A percentile compares a stretch with the other conserved stretches of the same genome.
Evolutionary conservation across 2,329 filamentous ascomycete genomes (phyloP).

Genomic region (Pestalotiopsis fici): DNA sequence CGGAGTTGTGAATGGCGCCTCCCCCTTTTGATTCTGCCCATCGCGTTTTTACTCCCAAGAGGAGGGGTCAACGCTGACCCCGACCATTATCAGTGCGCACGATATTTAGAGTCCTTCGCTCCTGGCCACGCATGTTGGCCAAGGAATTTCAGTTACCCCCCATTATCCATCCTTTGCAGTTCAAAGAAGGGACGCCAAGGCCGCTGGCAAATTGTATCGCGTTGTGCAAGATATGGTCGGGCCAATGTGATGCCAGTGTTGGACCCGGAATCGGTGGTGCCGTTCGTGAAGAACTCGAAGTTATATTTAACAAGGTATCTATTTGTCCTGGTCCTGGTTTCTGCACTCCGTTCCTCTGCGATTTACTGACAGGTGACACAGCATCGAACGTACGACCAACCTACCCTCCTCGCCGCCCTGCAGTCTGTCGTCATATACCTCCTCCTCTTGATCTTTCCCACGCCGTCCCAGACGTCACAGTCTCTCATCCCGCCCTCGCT

Average conservation of each 20-base stretch:
- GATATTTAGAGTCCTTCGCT: constrained; percentile 33
- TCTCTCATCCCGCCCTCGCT: constrained; percentile 22
- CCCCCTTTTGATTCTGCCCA: no score
- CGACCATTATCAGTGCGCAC: constrained; percentile 18
- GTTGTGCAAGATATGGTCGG: constrained; percentile 37
- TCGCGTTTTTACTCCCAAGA: no score
- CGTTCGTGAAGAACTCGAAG: constrained; percentile 31
- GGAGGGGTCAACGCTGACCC: no score
- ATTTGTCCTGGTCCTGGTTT: not conserved
- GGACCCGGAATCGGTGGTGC: constrained; percentile 31
- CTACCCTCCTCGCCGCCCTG: constrained; percentile 31
- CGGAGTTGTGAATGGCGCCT: no score
- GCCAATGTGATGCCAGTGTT: constrained; percentile 25
- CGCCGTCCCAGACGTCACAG: constrained; percentile 19
- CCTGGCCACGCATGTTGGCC: constrained; percentile 38
- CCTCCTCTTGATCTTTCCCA: constrained; percentile 38
- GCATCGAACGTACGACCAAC: constrained; percentile 32
- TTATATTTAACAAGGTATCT: constrained; percentile 29
- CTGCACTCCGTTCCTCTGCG: not conserved
- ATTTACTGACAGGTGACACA: constrained; percentile 10
- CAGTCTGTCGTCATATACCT: constrained; percentile 38
- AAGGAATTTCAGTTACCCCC: constrained; percentile 36
- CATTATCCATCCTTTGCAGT: constrained; percentile 31
- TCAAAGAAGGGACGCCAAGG: constrained; percentile 19
- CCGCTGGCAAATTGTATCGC: constrained; percentile 36